Conservation (phyloP, 2,329 filamentous ascomycete genomes). For the Coniochaeta sp. region DNA sequence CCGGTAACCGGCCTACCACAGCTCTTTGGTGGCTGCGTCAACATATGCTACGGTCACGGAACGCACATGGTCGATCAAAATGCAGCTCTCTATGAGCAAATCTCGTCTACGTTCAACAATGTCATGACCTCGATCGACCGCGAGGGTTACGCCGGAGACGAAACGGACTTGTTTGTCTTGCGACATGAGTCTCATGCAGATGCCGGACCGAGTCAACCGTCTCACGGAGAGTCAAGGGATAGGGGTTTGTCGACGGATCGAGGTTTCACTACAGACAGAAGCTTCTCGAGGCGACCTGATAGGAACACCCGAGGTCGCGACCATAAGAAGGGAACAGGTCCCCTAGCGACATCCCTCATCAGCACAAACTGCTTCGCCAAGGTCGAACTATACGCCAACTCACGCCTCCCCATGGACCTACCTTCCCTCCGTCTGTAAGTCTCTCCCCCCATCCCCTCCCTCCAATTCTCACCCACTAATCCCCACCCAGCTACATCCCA, state of each 20-base stretch:
- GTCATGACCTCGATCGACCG: constrained; percentile 68
- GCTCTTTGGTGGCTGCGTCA: constrained; percentile 35
- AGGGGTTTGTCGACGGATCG: constrained; percentile 4
- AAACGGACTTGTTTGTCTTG: constrained; percentile 46
- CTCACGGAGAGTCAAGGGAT: background rate
- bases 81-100: constrained; percentile 47
- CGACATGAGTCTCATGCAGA: constrained; percentile 12
- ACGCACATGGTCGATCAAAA: constrained; percentile 38
- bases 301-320: constrained; percentile 24
- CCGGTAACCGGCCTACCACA: constrained; percentile 25
- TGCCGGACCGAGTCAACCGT: background rate
- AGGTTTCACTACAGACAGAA: no score
- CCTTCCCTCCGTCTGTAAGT: constrained; percentile 58
- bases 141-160: constrained; percentile 45
- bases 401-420: constrained; percentile 61
- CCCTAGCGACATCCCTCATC: constrained; percentile 25
- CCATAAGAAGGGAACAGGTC: constrained; percentile 27
- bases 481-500: constrained; percentile 55
- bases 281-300: constrained; percentile 12
- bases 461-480: background rate
- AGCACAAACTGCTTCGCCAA: constrained; percentile 63
- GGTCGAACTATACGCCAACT: constrained; percentile 72
- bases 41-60: constrained; percentile 33
- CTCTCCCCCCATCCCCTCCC: background rate
- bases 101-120: constrained; percentile 56